Evolutionary conservation across 257 asterid species (phyloP).

Genomic region (Perilla frutescens): DNA sequence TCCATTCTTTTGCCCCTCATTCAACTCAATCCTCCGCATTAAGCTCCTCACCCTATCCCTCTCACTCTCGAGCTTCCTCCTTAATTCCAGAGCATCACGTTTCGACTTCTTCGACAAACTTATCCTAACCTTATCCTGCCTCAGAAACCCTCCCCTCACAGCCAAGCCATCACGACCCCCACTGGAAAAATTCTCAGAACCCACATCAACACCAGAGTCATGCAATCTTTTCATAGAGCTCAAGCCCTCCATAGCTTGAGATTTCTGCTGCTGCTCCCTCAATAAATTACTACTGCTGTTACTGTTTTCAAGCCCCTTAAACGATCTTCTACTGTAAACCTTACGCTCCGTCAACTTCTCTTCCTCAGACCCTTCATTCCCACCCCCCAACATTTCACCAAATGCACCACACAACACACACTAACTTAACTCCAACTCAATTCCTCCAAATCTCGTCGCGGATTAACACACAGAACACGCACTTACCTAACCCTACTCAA

Average conservation of each 20-base stretch:
- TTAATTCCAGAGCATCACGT: conserved; percentile 66
- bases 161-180: conserved; percentile 45
- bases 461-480: conserved; percentile 25
- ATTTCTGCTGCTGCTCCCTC: conserved; percentile 43
- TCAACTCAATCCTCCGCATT: conserved; percentile 70
- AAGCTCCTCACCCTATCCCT: conserved; percentile 62
- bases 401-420: conserved; percentile 32
- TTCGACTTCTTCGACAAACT: conserved; percentile 66
- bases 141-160: conserved; percentile 49
- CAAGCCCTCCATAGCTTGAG: conserved; percentile 49
- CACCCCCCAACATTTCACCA: conserved; percentile 55
- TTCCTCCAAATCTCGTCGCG: neutral
- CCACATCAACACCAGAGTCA: conserved; percentile 46
- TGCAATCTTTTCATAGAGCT: conserved; percentile 39
- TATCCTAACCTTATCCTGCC: conserved; percentile 66
- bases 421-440: neutral
- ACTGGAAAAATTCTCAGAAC: conserved; percentile 56
- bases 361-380: conserved; percentile 61
- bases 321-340: conserved; percentile 69
- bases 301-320: conserved; percentile 58
- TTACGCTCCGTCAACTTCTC: conserved; percentile 60
- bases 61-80: conserved; percentile 80
- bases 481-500: conserved; percentile 10
- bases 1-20: conserved; percentile 49
- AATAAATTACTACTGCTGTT: conserved; percentile 41